These are phyloP conservation scores for Clonostachys sp. DNA, from an alignment of 2,329 filamentous ascomycete species.

Conservation along the genomic window DNA sequence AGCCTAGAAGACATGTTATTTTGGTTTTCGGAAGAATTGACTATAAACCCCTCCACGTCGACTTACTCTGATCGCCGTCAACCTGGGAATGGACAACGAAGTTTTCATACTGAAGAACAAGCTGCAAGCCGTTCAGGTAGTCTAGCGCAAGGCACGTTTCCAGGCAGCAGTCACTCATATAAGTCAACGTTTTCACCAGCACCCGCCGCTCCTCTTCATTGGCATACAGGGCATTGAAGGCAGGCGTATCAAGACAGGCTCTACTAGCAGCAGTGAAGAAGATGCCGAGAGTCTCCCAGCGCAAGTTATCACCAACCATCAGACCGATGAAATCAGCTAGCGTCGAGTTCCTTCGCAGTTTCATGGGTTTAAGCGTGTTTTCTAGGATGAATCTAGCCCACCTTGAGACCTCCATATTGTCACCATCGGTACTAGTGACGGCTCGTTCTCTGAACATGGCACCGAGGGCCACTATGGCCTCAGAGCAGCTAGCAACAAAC, in stretches of 20 bases:
- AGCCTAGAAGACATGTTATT: background rate
- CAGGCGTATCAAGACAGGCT: constrained; percentile 8
- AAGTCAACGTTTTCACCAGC: constrained; percentile 9
- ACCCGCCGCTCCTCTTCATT: constrained; percentile 7
- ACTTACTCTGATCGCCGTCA: constrained; percentile 37
- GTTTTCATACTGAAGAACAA: constrained; percentile 38
- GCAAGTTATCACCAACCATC: constrained; percentile 2
- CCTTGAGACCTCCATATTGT: constrained; percentile 1
- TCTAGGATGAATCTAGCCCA: constrained; percentile 1
- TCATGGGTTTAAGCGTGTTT: background rate
- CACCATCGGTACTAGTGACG: no score
- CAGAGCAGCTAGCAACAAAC: background rate
- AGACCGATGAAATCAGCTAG: constrained; percentile 1
- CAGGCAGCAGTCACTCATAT: constrained; percentile 10
- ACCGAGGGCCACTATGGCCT: background rate
- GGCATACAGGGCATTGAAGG: constrained; percentile 4
- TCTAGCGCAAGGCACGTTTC: constrained; percentile 16
- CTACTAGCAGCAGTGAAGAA: constrained; percentile 13
- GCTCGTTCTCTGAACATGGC: background rate
- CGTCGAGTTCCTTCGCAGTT: background rate
- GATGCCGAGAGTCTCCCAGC: constrained; percentile 16
- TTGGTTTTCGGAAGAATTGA: background rate
- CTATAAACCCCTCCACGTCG: constrained; percentile 14
- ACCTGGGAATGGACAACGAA: constrained; percentile 37
- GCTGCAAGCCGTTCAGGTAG: constrained; percentile 35